Evolutionary conservation across 2,329 filamentous ascomycete species (phyloP).

Genomic region (Pyrenophora graminea): DNA sequence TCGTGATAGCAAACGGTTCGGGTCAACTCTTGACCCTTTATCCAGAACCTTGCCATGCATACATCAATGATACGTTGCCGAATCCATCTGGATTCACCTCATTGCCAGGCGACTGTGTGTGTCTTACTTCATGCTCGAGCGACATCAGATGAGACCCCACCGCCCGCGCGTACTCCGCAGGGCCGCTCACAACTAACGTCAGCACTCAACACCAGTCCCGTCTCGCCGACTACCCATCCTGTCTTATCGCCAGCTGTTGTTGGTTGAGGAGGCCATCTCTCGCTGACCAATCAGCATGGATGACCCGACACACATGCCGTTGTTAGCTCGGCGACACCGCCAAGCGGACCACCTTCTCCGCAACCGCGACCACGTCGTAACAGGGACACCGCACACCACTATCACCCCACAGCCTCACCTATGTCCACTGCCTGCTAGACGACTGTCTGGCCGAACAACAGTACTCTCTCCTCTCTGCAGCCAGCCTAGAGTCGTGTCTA

Average conservation of each 20-base stretch:
- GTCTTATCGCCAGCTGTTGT: constrained; percentile 29
- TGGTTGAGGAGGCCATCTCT: constrained; percentile 31
- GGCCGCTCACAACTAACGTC: constrained; percentile 20
- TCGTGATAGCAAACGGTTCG: constrained; percentile 32
- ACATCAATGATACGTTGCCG: constrained; percentile 29
- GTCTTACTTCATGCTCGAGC: constrained; percentile 23
- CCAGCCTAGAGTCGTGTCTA: constrained; percentile 49
- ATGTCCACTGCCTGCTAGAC: constrained; percentile 47
- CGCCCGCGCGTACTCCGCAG: constrained; percentile 12
- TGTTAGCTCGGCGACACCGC: constrained; percentile 26
- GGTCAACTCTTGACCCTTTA: constrained; percentile 25
- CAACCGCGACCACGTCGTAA: constrained; percentile 30
- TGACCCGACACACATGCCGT: constrained; percentile 31
- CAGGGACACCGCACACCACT: constrained; percentile 31
- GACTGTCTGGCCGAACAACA: constrained; percentile 46
- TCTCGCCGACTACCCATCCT: constrained; percentile 31
- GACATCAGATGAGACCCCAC: constrained; percentile 17
- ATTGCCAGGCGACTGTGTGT: constrained; percentile 26
- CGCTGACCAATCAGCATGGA: constrained; percentile 32
- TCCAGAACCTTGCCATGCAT: constrained; percentile 28
- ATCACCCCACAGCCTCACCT: constrained; percentile 19
- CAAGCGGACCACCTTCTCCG: constrained; percentile 31
- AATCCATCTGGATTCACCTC: constrained; percentile 18
- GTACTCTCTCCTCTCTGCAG: constrained; percentile 46
- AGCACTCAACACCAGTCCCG: constrained; percentile 31